Evolutionary conservation across 2,329 filamentous ascomycete species (phyloP).

Genomic region (Lasiodiplodia gonubiensis): DNA sequence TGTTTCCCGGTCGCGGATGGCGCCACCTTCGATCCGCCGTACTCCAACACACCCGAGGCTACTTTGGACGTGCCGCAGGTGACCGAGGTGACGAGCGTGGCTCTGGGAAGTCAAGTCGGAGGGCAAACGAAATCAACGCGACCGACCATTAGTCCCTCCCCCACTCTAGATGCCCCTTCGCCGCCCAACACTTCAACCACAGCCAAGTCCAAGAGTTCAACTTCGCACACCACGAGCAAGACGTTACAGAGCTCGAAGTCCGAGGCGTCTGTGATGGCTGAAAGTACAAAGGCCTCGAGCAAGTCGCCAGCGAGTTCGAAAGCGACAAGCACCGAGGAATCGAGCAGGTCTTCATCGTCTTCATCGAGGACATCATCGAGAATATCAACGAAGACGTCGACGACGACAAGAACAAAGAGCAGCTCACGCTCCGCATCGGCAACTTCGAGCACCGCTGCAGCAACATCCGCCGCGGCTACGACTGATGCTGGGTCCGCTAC

Average conservation of each 20-base stretch:
- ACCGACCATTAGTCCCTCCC: background rate
- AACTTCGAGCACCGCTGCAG: background rate
- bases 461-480: background rate
- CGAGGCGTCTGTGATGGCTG: no score
- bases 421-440: background rate
- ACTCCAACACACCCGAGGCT: no score
- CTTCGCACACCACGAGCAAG: background rate
- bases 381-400: no score
- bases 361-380: no score
- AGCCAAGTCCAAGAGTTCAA: background rate
- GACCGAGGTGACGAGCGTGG: no score
- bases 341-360: background rate
- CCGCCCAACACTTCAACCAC: background rate
- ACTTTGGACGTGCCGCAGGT: no score
- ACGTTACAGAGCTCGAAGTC: background rate
- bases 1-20: background rate
- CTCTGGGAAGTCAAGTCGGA: no score
- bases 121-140: no score
- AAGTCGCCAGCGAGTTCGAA: background rate
- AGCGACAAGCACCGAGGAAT: background rate
- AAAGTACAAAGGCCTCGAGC: no score
- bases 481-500: background rate
- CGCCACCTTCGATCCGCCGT: conserved; percentile 5
- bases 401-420: background rate
- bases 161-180: background rate